Evolutionary conservation across 768 basidiomycete species (phyloP), one percentile per base, ranked within the genome.

Genomic region (Termitomyces sp.): DNA sequence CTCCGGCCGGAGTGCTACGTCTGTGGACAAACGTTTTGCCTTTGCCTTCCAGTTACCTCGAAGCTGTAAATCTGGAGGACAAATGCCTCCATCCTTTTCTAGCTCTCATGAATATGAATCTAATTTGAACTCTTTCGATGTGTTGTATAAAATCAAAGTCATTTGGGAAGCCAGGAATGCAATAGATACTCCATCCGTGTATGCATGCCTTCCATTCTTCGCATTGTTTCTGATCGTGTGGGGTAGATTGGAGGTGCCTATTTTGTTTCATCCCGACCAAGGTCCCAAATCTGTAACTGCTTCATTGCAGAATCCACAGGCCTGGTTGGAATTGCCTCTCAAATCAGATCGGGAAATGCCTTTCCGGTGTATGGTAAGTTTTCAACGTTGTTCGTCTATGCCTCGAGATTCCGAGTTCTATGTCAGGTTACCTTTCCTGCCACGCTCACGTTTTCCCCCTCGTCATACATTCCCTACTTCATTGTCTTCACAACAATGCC

Each of bases 261-360:
- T 90, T 45, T 64, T 87, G 22, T 73, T 85, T 29, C 80, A 85
- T 48, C 82, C 83, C 4, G 85, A 86, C 52, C 62, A 70, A 1
- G 85, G 84, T 60, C 84, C 84, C 60, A 81, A 82, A 53, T 85
- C 83, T 2, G 62, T 77, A 22, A 85, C 86, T 63, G 81, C 78
- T 33, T 67, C 72, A 2, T 55, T 69, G 13, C 65, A 72, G 41
- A 69, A 76, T 51, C 73, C 77, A 3, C 76, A 78, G 41, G 79
- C 81, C 0, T 90, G 88, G 88, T 64, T 88, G 22, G 88, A 90
- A 67, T 80, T 86, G 69, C 83, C 86, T 36, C 69, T 90, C 42
- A 79, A 76, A 56, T 72, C 83, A 2, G 87, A 88, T 64, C 79
- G 86, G 26, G 76, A 77, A 0, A 77, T 88, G 24, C 82, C 87